phyloP scores from a whole-genome alignment of 2,329 filamentous ascomycete species.

The Annulohypoxylon truncatum region DNA sequence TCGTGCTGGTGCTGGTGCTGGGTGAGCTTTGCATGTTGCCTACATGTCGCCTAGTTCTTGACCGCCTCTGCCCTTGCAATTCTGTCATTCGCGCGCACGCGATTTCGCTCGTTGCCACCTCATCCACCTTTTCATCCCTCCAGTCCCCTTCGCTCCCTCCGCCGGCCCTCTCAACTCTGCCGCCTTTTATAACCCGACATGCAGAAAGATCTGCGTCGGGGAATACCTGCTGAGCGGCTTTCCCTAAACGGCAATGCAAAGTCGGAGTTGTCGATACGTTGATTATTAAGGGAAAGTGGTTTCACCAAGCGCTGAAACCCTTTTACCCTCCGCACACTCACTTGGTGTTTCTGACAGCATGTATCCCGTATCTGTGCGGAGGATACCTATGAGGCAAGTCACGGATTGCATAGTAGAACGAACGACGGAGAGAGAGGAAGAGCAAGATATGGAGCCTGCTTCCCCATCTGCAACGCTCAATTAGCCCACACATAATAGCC shows the following conservation, averaged over 20 bases:
- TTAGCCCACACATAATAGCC: slow-evolving; percentile 38
- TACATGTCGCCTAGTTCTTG: slow-evolving; percentile 37
- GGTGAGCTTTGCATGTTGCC: slow-evolving; percentile 36
- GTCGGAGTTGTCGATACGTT: slow-evolving; percentile 26
- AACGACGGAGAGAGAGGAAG: neutral
- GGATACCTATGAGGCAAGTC: slow-evolving; percentile 29
- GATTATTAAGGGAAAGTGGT: slow-evolving; percentile 38
- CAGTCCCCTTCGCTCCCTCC: neutral
- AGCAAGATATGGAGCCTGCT: slow-evolving; percentile 25
- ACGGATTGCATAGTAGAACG: neutral
- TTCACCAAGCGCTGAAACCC: slow-evolving; percentile 35
- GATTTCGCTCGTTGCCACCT: slow-evolving; percentile 40
- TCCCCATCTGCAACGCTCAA: slow-evolving; percentile 35
- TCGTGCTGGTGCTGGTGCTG: slow-evolving; percentile 39
- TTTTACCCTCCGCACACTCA: slow-evolving; percentile 3
- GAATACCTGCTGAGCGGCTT: slow-evolving; percentile 29
- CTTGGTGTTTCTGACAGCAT: slow-evolving; percentile 6
- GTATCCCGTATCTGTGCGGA: slow-evolving; percentile 11
- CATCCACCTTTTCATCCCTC: slow-evolving; percentile 21
- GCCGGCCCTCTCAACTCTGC: slow-evolving; percentile 9
- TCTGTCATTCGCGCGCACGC: slow-evolving; percentile 41
- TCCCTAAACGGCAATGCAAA: slow-evolving; percentile 30
- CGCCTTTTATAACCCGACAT: slow-evolving; percentile 23
- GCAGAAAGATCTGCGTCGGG: slow-evolving; percentile 25
- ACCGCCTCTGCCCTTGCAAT: slow-evolving; percentile 44